Percentiles rank a stretch among this genome's conserved stretches.
Conservation (phyloP, 2,329 filamentous ascomycete genomes). For the Cladorrhinum sp. region DNA sequence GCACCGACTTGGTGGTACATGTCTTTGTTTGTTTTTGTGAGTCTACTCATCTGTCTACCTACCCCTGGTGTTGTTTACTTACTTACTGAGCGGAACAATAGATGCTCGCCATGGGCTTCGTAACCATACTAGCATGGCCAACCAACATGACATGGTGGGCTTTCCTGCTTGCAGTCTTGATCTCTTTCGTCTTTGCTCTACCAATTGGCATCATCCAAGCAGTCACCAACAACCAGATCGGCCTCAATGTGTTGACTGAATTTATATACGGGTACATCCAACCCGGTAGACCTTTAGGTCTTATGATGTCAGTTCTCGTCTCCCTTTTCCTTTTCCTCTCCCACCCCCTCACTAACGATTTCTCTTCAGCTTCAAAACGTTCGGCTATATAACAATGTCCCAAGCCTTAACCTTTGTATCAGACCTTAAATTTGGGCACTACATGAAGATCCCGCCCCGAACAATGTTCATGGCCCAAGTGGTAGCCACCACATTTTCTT, state of each 20-base stretch:
- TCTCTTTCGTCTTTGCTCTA: constrained; percentile 62
- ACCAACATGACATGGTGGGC: constrained; percentile 72
- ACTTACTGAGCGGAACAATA: constrained; percentile 12
- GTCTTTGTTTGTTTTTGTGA: constrained; percentile 52
- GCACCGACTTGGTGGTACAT: constrained; percentile 65
- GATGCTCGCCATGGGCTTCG: constrained; percentile 54
- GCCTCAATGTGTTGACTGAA: constrained; percentile 71
- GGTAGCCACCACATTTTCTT: constrained; percentile 63
- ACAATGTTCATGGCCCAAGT: constrained; percentile 67
- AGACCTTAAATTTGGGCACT: constrained; percentile 69
- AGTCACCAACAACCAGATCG: constrained; percentile 67
- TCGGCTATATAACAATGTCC: constrained; percentile 61
- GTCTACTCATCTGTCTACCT: constrained; percentile 26
- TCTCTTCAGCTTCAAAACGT: constrained; percentile 57
- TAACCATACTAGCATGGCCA: constrained; percentile 57
- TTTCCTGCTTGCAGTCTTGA: constrained; percentile 63
- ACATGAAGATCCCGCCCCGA: constrained; percentile 68
- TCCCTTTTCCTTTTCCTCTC: background rate
- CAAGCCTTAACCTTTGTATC: constrained; percentile 63
- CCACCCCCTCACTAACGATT: constrained; percentile 22
- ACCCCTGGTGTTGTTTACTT: constrained; percentile 11
- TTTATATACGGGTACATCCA: constrained; percentile 75
- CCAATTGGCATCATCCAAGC: constrained; percentile 70
- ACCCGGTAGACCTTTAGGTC: constrained; percentile 65
- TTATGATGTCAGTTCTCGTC: constrained; percentile 60